Conservation (phyloP, 139 green algal genomes). For the Diplosphaera chodatii region DNA sequence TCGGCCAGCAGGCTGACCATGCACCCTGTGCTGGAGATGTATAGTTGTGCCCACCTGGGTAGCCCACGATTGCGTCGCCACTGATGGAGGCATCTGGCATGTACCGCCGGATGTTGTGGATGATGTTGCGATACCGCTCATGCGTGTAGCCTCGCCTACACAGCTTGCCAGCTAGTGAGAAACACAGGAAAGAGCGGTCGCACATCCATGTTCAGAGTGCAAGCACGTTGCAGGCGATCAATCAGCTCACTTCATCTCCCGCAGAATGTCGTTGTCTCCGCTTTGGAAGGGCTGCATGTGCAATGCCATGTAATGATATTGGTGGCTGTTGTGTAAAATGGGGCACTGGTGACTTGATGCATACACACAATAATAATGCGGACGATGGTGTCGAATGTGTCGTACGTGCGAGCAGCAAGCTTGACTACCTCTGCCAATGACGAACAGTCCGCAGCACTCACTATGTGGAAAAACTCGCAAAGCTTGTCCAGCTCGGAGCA, state of each 20-base stretch:
- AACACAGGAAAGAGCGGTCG: background rate
- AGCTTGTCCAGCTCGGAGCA: constrained; percentile 91
- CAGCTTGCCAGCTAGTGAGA: too few species aligned
- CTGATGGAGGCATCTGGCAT: constrained; percentile 92
- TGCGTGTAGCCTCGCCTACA: constrained; percentile 78
- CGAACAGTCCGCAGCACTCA: too few species aligned
- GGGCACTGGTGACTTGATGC: too few species aligned
- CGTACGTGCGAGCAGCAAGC: too few species aligned
- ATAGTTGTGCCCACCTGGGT: constrained; percentile 74
- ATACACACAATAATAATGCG: too few species aligned
- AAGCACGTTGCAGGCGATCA: background rate
- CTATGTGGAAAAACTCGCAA: constrained; percentile 97
- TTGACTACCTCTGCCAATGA: too few species aligned
- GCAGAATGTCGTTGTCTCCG: constrained; percentile 89
- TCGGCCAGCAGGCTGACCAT: too few species aligned
- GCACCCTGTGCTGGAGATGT: too few species aligned
- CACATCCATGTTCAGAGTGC: background rate
- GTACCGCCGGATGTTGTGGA: constrained; percentile 87
- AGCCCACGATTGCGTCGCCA: constrained; percentile 95
- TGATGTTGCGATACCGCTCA: constrained; percentile 82
- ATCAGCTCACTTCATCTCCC: constrained; percentile 60
- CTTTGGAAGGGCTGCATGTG: constrained; percentile 74
- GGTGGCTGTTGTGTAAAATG: background rate
- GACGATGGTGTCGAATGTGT: too few species aligned
- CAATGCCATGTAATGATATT: background rate